These are phyloP conservation scores for Populus nigra DNA, from an alignment of 345 rosid species.

Conservation along the genomic window DNA sequence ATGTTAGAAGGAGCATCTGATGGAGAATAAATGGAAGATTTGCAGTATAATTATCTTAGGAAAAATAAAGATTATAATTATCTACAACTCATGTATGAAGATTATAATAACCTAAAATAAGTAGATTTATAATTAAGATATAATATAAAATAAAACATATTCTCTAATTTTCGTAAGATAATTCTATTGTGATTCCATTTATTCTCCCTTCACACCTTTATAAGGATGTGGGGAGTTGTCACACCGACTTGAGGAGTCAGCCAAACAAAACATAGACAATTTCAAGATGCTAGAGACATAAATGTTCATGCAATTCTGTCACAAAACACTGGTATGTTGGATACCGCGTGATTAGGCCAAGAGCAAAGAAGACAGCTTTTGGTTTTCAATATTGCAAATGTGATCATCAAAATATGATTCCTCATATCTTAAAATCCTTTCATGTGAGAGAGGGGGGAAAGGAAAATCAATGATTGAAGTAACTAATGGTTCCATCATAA, in stretches of 20 bases:
- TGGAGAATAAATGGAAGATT: too few relatives aligned
- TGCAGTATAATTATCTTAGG: too few relatives aligned
- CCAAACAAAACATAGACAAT: neutral
- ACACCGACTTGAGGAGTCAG: neutral
- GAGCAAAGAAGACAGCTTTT: neutral
- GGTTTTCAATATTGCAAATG: neutral
- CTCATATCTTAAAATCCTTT: neutral
- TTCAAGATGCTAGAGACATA: neutral
- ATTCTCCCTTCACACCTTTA: too few relatives aligned
- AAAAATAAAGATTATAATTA: too few relatives aligned
- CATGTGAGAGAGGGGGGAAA: neutral
- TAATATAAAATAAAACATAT: too few relatives aligned
- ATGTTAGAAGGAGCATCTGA: neutral
- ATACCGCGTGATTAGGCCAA: constrained; percentile 3
- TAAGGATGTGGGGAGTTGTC: neutral
- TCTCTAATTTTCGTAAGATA: too few relatives aligned
- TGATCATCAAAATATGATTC: neutral
- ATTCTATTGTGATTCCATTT: too few relatives aligned
- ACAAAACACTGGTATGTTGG: too few relatives aligned
- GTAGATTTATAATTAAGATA: too few relatives aligned
- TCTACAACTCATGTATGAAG: too few relatives aligned
- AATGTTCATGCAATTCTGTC: neutral
- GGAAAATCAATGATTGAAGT: neutral
- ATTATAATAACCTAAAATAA: too few relatives aligned
- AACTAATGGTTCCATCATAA: neutral